Evolutionary conservation across 2,329 filamentous ascomycete species (phyloP), one percentile per base, ranked within the genome.

Genomic region (Shiraia bambusicola): DNA sequence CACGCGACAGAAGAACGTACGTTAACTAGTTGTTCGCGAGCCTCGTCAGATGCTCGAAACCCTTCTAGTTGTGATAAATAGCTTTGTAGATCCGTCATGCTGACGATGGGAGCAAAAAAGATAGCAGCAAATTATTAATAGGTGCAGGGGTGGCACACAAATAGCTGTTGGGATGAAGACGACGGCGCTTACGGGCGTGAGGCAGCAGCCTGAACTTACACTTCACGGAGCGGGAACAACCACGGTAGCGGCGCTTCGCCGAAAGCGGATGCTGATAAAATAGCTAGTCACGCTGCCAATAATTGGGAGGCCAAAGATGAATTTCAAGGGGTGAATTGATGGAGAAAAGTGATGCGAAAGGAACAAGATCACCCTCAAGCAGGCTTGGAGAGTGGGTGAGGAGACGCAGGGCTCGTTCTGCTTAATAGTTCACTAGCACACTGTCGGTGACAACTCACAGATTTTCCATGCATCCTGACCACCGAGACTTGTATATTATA

Each of bases 11-110:
- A 29, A 10, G 24, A 34, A 48, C 54, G 10, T 54, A 67, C 66
- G 27, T 47, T 53, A 37, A 69, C 48, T 28, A 69, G 58, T 26
- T 52, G 56, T 39, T 70, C 63, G 44, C 67, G 56, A 11, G 64
- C 63, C n/a, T 64, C 58, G 36, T 70, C 67, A 24, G 64, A 66
- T 19, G 59, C 58, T 24, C 58, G 58, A 41, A 69, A 70, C 22
- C 46, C 43, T 24, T 63, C 54, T 54, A 69, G 59, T 41, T 63
- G 59, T 14, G 52, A 49, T 17, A 47, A 39, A 42, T 58, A 56
- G 15, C 54, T 50, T 28, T 56, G 54, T 41, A 58, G 52, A 19
- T 59, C 49, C 5, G 40, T 47, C 52, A 56, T 58, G 27, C 10
- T 38, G 38, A 36, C 15, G 7, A 26, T 15, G 14, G 13, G 10